Evolutionary conservation across 1,139 yeast genomes (phyloP), one percentile per base, ranked within the genome.

Genomic region (Yueomyces sp.): DNA sequence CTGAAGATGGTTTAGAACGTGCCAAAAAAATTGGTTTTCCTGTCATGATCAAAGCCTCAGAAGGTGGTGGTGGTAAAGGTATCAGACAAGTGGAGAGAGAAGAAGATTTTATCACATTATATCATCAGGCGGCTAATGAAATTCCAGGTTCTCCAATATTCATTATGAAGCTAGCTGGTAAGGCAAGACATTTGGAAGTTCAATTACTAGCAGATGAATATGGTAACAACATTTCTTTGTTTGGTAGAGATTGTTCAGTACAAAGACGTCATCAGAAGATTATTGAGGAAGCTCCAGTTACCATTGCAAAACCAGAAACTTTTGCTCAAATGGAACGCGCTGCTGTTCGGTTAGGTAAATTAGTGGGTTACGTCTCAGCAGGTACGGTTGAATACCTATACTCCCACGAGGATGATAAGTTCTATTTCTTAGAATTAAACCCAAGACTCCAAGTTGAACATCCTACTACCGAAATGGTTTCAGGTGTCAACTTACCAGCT

Each of bases 41-140:
- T 38, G 93, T 87, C 42, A 87, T 87, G 96, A 78, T 87, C 56
- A 87, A 87, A 65, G 96, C 96, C 37, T 85, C 95, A 47, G 96
- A 87, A 78, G 96, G 96, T 72, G 96, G 96, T 68, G 96, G 96
- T 71, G 96, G 96, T 73, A 87, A 87, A 68, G 96, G 96, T 75
- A 87, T 87, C 62, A 80, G 96, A 73, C 85, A 85, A 65, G 96
- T 84, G 51, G 94, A 83, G 44, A 63, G 71, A 47, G 94, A 81
- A 64, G 77, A 76, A 48, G 80, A 83, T 55, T 87, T 87, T 52
- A 57, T 71, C 36, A 54, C 81, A 36, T 68, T 82, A 52, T 87
- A 85, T 62, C 75, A 79, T 51, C 96, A 87, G 68, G 96, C 95
- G 39, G 84, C 91, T 39, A 85, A 83, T 58, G 96, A 87, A 69